A percentile compares a stretch with the other conserved stretches of the same genome.
These are phyloP conservation scores for Taiozyma sp. DNA, from an alignment of 1,139 yeast genomes.

Conservation along the genomic window DNA sequence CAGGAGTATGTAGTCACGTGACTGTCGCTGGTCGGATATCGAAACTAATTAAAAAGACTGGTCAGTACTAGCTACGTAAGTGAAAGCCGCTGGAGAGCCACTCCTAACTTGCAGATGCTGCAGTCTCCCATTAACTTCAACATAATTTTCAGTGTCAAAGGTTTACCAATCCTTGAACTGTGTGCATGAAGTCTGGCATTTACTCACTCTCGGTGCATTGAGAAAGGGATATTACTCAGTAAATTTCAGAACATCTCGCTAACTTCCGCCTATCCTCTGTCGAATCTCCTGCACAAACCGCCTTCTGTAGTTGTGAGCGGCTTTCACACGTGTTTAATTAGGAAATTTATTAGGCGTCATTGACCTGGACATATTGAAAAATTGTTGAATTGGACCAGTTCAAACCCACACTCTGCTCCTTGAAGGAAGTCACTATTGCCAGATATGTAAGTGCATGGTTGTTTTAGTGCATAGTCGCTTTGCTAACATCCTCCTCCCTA, in stretches of 20 bases:
- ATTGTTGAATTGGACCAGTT: neutral
- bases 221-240: neutral
- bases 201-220: neutral
- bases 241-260: neutral
- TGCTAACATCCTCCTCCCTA: neutral
- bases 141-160: neutral
- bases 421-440: neutral
- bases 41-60: no score
- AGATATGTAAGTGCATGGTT: neutral
- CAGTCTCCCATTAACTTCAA: no score
- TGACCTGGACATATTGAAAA: neutral
- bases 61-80: no score
- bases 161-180: neutral
- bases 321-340: neutral
- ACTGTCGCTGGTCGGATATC: neutral
- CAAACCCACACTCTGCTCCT: neutral
- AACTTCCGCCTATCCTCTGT: neutral
- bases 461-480: neutral
- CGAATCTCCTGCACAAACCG: constrained; percentile 19
- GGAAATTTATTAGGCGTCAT: neutral
- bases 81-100: no score
- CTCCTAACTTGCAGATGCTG: no score
- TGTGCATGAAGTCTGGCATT: neutral
- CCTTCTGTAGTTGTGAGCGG: neutral
- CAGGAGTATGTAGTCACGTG: neutral